Evolutionary conservation across 164 flowering plant genomes (phyloP), one percentile per base, ranked within the genome.

Genomic region (Houttuynia cordata): DNA sequence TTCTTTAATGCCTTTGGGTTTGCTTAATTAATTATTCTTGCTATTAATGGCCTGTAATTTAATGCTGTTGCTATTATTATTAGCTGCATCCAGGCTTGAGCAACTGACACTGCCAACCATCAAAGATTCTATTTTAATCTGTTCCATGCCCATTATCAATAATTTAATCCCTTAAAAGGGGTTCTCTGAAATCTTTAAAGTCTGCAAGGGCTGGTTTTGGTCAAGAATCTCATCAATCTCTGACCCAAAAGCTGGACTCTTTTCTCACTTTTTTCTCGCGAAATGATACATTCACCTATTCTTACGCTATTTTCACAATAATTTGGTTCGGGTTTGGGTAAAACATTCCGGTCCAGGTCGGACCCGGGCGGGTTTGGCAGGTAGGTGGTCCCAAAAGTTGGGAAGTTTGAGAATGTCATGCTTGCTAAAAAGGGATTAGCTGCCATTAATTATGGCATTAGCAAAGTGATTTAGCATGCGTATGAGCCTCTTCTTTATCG

Each of bases 61-160:
- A 23, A 1, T 23, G 17, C 15, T 54, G 57, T 6, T 24, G 30
- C 30, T 30, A 23, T 40, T 30, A 58, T 58, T 19, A 24, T 37
- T 30, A 30, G 20, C 21, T 62, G 23, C 22, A 22, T 5, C 14
- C 30, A 40, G 30, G 64, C 24, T 62, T 62, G 65, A 62, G 65
- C 59, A 62, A 23, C 65, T 62, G 65, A 62, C 65, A 62, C 41
- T 62, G 65, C 65, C 65, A 62, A 62, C 65, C 51, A 40, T 54
- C 65, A 19, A 22, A 8, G 42, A 52, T 24, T 9, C 25, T 62
- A 34, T 54, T 40, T 55, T 62, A 53, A 54, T 42, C 57, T 39
- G 42, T 39, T 23, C 7, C 59, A 52, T 7, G 57, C 40, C 24
- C 41, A 53, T 49, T 41, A 45, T 45, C 17, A 45, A 17, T 45